Conservation (phyloP, 2,329 filamentous ascomycete species). For the Penicillium palitans region DNA sequence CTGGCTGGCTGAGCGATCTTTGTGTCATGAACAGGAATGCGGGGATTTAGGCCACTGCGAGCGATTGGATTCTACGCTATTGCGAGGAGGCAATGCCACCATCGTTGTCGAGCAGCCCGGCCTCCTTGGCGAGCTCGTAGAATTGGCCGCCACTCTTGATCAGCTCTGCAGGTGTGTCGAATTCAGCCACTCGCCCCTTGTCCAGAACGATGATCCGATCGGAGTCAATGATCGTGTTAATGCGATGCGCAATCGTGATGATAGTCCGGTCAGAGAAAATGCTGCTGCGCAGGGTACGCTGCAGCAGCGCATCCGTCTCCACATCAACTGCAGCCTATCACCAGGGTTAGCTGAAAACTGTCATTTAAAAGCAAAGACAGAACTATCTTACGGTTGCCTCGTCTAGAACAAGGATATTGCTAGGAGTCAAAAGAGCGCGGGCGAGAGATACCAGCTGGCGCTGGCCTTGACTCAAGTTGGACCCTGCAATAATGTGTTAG, state of each 20-base stretch:
- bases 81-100: conserved; percentile 28
- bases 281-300: conserved; percentile 62
- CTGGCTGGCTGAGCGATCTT: conserved; percentile 12
- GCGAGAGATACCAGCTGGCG: conserved; percentile 91
- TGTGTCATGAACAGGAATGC: conserved; percentile 5
- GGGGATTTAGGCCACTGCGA: conserved; percentile 10
- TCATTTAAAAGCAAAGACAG: not conserved
- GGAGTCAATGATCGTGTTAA: conserved; percentile 89
- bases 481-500: conserved; percentile 57
- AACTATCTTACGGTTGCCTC: conserved; percentile 74
- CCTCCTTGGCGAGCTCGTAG: conserved; percentile 87
- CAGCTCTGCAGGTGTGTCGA: conserved; percentile 79
- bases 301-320: conserved; percentile 65
- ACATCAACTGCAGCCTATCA: conserved; percentile 66
- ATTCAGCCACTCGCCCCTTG: conserved; percentile 85
- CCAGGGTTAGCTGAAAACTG: conserved; percentile 19
- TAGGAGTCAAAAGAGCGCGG: conserved; percentile 88
- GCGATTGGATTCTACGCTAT: conserved; percentile 14
- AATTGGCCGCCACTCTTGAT: conserved; percentile 77
- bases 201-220: conserved; percentile 94
- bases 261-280: conserved; percentile 90
- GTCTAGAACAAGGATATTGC: conserved; percentile 94
- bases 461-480: conserved; percentile 93
- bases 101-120: conserved; percentile 65
- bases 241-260: conserved; percentile 96